Conservation (phyloP, 2,329 filamentous ascomycete species). For the Tolypocladium cylindrosporum region DNA sequence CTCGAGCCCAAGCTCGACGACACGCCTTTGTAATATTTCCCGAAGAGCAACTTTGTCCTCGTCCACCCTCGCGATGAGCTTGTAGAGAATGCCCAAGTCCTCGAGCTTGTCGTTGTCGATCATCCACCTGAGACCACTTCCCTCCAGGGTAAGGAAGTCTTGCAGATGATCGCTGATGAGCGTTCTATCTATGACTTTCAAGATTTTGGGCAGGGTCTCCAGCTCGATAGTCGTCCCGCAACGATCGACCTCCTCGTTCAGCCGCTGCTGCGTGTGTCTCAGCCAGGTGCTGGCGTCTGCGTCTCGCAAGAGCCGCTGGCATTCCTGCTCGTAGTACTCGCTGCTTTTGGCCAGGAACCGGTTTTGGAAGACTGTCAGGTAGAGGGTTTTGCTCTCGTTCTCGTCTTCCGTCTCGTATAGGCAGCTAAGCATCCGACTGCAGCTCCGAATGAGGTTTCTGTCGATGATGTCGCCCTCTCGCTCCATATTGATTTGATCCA, state of each 20-base stretch:
- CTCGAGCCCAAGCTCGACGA: conserved; percentile 70
- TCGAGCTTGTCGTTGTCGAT: conserved; percentile 77
- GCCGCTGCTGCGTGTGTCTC: conserved; percentile 59
- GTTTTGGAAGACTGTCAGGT: conserved; percentile 73
- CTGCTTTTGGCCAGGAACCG: conserved; percentile 63
- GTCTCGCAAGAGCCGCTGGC: conserved; percentile 61
- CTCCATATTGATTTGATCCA: conserved; percentile 90
- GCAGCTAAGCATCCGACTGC: conserved; percentile 80
- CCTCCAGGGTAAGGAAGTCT: conserved; percentile 76
- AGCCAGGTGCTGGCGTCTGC: conserved; percentile 78
- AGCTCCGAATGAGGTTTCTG: conserved; percentile 69
- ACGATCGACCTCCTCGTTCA: conserved; percentile 72
- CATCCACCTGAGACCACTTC: conserved; percentile 79
- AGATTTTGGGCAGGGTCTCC: conserved; percentile 63
- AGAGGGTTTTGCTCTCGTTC: conserved; percentile 69
- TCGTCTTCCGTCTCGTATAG: conserved; percentile 77
- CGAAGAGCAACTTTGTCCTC: conserved; percentile 60
- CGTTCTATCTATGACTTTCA: conserved; percentile 67
- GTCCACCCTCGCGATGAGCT: conserved; percentile 70
- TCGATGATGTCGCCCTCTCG: conserved; percentile 84
- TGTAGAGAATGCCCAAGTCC: conserved; percentile 73
- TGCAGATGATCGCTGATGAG: conserved; percentile 68
- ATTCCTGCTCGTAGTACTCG: conserved; percentile 68
- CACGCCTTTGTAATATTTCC: conserved; percentile 59
- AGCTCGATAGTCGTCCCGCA: conserved; percentile 74